Evolutionary conservation across 306 rosid genomes (phyloP).

Genomic region (Oemleria cerasiformis): DNA sequence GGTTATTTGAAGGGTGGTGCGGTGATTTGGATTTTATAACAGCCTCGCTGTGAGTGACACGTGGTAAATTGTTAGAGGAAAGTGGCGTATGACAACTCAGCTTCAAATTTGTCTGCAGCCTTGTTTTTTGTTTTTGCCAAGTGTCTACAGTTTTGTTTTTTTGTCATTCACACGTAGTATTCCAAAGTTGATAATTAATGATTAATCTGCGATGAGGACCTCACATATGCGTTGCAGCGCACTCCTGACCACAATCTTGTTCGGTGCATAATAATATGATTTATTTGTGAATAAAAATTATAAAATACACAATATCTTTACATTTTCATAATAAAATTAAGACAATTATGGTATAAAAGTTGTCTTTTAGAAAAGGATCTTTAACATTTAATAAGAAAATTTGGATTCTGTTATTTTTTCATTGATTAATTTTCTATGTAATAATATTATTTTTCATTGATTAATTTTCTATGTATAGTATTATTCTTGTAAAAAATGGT

Average conservation of each 20-base stretch:
- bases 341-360: background rate
- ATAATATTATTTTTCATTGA: background rate
- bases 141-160: too few species aligned
- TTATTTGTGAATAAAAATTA: background rate
- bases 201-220: too few species aligned
- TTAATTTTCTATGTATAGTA: too few species aligned
- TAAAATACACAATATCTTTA: background rate
- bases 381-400: background rate
- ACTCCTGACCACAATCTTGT: too few species aligned
- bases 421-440: background rate
- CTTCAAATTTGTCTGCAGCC: background rate
- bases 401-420: background rate
- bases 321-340: background rate
- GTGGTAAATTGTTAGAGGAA: slow-evolving; percentile 14
- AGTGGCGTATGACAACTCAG: background rate
- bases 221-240: too few species aligned
- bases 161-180: too few species aligned
- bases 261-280: background rate
- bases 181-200: too few species aligned
- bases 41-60: slow-evolving; percentile 20
- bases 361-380: background rate
- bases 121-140: too few species aligned
- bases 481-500: too few species aligned
- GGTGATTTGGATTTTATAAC: slow-evolving; percentile 26
- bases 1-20: slow-evolving; percentile 33